phyloP scores from a whole-genome alignment of 2,329 filamentous ascomycete genomes.

The Ascochyta viciae-villosae region DNA sequence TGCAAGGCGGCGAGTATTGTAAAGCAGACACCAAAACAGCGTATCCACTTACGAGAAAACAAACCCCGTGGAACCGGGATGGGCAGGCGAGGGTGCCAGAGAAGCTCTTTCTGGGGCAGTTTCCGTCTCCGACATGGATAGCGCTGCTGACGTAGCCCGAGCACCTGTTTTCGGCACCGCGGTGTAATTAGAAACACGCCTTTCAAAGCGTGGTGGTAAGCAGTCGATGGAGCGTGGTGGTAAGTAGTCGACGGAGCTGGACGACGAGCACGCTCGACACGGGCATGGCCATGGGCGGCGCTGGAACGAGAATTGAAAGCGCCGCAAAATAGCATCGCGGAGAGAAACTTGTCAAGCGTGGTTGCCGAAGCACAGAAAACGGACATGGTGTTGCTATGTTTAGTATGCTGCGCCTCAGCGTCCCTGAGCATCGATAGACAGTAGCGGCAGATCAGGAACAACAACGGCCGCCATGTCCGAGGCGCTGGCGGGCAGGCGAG shows the following conservation, averaged over 20 bases:
- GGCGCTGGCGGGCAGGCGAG: slow-evolving; percentile 19
- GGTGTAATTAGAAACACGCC: slow-evolving; percentile 17
- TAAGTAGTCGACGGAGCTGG: neutral
- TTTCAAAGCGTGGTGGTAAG: neutral
- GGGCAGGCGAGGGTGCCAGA: neutral
- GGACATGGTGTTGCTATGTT: slow-evolving; percentile 43
- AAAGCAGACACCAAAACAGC: slow-evolving; percentile 1
- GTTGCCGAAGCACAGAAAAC: slow-evolving; percentile 24
- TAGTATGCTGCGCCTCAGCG: slow-evolving; percentile 41
- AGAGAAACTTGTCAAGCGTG: slow-evolving; percentile 21
- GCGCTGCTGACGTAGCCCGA: slow-evolving; percentile 16
- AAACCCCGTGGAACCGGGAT: slow-evolving; percentile 1
- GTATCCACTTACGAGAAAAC: neutral
- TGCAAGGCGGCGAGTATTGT: neutral
- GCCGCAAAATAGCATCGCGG: slow-evolving; percentile 25
- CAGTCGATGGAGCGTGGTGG: slow-evolving; percentile 1
- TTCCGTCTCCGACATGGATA: slow-evolving; percentile 4
- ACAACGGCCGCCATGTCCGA: slow-evolving; percentile 29
- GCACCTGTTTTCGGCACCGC: slow-evolving; percentile 6
- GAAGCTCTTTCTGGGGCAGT: neutral
- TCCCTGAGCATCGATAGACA: slow-evolving; percentile 31
- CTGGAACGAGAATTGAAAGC: slow-evolving; percentile 22
- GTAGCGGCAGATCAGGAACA: slow-evolving; percentile 44
- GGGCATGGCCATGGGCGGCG: slow-evolving; percentile 18
- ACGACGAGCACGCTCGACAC: neutral